These are phyloP conservation scores for Fistulinella cinereoalba DNA, from an alignment of 1,284 basidiomycete genomes.

Conservation along the genomic window DNA sequence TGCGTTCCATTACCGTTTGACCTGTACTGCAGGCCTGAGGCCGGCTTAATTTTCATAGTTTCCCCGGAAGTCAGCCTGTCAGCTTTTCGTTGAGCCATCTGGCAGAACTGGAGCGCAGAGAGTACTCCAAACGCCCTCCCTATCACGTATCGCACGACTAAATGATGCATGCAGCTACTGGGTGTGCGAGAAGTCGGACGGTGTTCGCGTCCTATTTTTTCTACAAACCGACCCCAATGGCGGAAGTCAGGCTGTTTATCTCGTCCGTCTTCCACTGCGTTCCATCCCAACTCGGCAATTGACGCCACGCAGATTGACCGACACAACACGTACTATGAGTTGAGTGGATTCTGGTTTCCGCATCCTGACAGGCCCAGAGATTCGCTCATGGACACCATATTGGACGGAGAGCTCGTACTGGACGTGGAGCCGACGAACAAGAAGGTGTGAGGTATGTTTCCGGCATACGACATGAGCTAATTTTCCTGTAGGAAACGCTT, in stretches of 20 bases:
- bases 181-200: conserved; percentile 99
- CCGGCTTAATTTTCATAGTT: conserved; percentile 45
- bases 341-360: conserved; percentile 83
- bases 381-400: conserved; percentile 74
- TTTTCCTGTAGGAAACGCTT: conserved; percentile 62
- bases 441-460: conserved; percentile 44
- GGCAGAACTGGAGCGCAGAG: conserved; percentile 73
- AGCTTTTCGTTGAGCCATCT: conserved; percentile 77
- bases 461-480: not conserved
- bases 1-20: conserved; percentile 37
- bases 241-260: conserved; percentile 73
- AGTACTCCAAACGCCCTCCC: conserved; percentile 52
- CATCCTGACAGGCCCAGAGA: conserved; percentile 69
- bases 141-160: conserved; percentile 3
- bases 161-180: conserved; percentile 70
- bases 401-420: conserved; percentile 94
- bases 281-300: conserved; percentile 1
- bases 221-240: conserved; percentile 69
- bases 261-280: conserved; percentile 51
- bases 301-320: conserved; percentile 77
- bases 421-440: conserved; percentile 80
- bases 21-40: not conserved
- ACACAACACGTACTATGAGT: conserved; percentile 81
- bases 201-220: conserved; percentile 86
- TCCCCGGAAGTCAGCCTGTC: conserved; percentile 92